These are phyloP conservation scores for Priceomyces medius DNA, from an alignment of 805 yeast genomes.

Conservation along the genomic window DNA sequence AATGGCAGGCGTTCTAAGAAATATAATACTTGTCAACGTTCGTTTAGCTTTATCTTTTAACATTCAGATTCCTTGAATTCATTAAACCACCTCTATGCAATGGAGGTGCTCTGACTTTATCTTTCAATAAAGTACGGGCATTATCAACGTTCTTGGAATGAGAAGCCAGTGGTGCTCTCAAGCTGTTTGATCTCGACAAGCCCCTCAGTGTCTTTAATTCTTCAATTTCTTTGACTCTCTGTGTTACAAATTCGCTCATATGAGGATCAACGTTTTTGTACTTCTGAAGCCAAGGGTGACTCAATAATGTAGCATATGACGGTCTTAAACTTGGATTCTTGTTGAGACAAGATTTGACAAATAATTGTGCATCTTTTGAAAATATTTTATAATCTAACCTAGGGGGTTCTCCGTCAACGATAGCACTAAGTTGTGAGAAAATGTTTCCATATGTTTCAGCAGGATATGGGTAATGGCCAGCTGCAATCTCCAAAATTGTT, in stretches of 20 bases:
- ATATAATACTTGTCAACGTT: not conserved
- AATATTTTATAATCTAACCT: constrained; percentile 59
- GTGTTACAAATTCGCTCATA: constrained; percentile 29
- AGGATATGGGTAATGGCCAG: constrained; percentile 94
- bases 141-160: constrained; percentile 21
- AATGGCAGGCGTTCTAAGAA: no score
- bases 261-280: constrained; percentile 39
- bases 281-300: constrained; percentile 79
- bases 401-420: constrained; percentile 98
- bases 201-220: constrained; percentile 13
- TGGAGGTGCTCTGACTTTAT: constrained; percentile 40
- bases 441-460: constrained; percentile 89
- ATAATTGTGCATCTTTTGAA: constrained; percentile 75
- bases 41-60: not conserved
- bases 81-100: constrained; percentile 42
- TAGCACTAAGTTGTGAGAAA: constrained; percentile 90
- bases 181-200: constrained; percentile 19
- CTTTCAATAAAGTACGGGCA: constrained; percentile 38
- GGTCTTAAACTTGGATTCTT: constrained; percentile 84
- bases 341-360: constrained; percentile 73
- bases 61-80: constrained; percentile 8
- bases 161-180: constrained; percentile 7
- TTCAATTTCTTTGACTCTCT: constrained; percentile 17
- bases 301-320: constrained; percentile 67
- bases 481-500: constrained; percentile 84